These are phyloP conservation scores for button mushroom (Agaricus bisporus) DNA, from an alignment of 768 basidiomycete species.

Conservation along the genomic window DNA sequence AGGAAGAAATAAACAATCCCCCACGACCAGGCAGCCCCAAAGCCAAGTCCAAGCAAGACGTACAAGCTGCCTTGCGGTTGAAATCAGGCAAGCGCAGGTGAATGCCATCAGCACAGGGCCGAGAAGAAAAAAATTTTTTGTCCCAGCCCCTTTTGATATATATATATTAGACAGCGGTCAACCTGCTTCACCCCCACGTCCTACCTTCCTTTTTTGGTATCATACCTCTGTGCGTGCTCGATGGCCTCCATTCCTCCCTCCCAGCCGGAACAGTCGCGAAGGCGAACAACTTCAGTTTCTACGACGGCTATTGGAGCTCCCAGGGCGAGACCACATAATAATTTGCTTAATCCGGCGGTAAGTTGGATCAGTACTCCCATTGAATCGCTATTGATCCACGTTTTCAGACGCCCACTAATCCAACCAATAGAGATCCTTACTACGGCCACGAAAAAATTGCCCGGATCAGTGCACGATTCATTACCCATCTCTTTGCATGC, in stretches of 20 bases:
- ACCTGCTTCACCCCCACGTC: neutral
- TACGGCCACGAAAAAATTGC: slow-evolving; percentile 77
- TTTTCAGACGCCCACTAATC: slow-evolving; percentile 19
- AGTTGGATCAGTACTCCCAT: slow-evolving; percentile 3
- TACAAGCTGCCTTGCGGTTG: neutral
- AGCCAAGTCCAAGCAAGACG: too few relatives aligned
- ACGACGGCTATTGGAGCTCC: slow-evolving; percentile 5
- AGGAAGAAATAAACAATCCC: too few relatives aligned
- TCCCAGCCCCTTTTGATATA: neutral
- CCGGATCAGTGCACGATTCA: slow-evolving; percentile 68
- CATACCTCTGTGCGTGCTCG: neutral
- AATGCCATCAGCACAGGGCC: neutral
- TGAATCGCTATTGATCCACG: slow-evolving; percentile 6
- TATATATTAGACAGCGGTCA: neutral
- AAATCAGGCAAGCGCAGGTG: neutral
- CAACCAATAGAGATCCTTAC: slow-evolving; percentile 43
- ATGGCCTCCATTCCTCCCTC: slow-evolving; percentile 7
- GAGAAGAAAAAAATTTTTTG: slow-evolving; percentile 10
- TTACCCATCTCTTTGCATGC: slow-evolving; percentile 81
- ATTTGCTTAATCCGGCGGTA: slow-evolving; percentile 2
- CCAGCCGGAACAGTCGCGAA: slow-evolving; percentile 6
- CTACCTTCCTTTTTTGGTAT: slow-evolving; percentile 6
- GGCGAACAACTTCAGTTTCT: slow-evolving; percentile 5
- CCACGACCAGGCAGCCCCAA: too few relatives aligned
- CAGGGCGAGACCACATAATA: slow-evolving; percentile 9